Evolutionary conservation across 805 yeast species (phyloP).

Genomic region (Hanseniaspora meyeri): DNA sequence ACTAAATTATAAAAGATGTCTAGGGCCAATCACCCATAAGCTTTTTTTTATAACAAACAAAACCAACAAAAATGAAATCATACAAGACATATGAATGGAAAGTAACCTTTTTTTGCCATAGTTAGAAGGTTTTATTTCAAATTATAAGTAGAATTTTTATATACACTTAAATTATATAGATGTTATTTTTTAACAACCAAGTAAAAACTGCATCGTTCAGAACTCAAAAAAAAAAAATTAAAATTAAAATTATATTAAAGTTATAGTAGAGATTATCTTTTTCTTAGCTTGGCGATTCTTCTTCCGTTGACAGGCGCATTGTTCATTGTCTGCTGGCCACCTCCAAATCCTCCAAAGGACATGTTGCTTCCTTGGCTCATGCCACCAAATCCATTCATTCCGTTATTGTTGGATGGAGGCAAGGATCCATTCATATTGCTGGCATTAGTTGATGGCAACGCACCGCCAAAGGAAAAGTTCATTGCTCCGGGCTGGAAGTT

Average conservation of each 20-base stretch:
- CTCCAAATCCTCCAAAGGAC: slow-evolving; percentile 14
- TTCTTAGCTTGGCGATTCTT: slow-evolving; percentile 12
- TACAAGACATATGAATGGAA: background rate
- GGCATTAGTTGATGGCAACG: slow-evolving; percentile 16
- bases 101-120: too few relatives aligned
- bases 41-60: background rate
- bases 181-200: slow-evolving; percentile 4
- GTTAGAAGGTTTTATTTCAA: background rate
- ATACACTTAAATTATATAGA: slow-evolving; percentile 10
- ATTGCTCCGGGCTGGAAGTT: slow-evolving; percentile 14
- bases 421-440: background rate
- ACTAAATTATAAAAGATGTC: slow-evolving; percentile 19
- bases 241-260: background rate
- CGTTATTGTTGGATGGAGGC: background rate
- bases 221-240: background rate
- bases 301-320: slow-evolving; percentile 15
- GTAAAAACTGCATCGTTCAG: background rate
- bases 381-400: background rate
- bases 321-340: background rate
- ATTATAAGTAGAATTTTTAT: slow-evolving; percentile 1
- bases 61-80: background rate
- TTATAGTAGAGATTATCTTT: background rate
- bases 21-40: too few relatives aligned
- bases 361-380: slow-evolving; percentile 4
- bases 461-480: slow-evolving; percentile 19